Evolutionary conservation across 306 rosid species (phyloP).

Genomic region (Cucurbita maxima): DNA sequence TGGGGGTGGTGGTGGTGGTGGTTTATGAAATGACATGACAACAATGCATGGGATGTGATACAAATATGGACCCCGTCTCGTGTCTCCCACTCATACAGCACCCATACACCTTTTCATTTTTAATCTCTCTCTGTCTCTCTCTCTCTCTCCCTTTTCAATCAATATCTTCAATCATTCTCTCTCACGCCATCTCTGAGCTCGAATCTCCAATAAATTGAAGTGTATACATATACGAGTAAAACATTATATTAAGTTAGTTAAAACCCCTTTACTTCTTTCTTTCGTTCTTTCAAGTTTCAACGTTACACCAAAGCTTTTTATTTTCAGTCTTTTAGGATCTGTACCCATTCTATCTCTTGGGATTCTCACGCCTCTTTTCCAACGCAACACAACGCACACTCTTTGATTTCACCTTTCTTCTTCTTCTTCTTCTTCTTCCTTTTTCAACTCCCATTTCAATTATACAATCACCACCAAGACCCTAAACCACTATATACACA

Average conservation of each 20-base stretch:
- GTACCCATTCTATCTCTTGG: constrained; percentile 19
- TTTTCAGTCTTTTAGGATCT: constrained; percentile 8
- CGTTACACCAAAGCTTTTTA: neutral
- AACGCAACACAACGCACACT: neutral
- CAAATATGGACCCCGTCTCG: constrained; percentile 29
- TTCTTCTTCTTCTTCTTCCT: neutral
- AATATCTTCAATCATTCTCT: constrained; percentile 10
- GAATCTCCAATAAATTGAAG: too few species aligned
- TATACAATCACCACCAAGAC: neutral
- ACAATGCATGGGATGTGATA: constrained; percentile 21
- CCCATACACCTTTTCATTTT: constrained; percentile 23
- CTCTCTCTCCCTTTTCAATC: neutral
- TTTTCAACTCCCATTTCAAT: neutral
- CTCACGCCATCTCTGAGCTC: too few species aligned
- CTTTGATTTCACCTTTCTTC: neutral
- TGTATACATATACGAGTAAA: too few species aligned
- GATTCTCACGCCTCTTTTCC: constrained; percentile 13
- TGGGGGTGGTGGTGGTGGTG: neutral
- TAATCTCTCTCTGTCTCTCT: constrained; percentile 9
- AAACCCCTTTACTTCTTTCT: neutral
- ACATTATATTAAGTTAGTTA: neutral
- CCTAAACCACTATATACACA: neutral
- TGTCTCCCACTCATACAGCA: constrained; percentile 58
- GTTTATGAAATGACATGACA: constrained; percentile 23
- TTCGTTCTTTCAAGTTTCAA: neutral